These are phyloP conservation scores for Lodderomyces metapsilosis DNA, from an alignment of 1,139 yeast species.

Conservation along the genomic window DNA sequence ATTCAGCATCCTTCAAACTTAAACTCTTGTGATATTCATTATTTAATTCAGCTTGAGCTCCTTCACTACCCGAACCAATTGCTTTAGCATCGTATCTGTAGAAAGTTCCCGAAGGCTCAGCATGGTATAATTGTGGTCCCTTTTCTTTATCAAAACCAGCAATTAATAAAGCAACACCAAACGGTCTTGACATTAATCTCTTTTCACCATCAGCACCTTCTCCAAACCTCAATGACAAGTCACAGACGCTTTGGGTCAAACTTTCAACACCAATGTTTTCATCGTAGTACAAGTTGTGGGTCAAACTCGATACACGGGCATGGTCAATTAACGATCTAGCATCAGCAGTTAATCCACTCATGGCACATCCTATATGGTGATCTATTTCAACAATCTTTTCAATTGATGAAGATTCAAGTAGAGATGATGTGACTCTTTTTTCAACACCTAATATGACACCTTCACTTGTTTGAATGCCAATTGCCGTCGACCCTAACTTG, in stretches of 20 bases:
- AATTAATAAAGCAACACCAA: conserved; percentile 94
- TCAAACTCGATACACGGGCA: conserved; percentile 88
- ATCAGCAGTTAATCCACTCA: conserved; percentile 98
- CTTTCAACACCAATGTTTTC: conserved; percentile 93
- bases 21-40: conserved; percentile 94
- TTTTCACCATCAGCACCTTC: conserved; percentile 99
- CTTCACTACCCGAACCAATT: conserved; percentile 98
- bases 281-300: conserved; percentile 87
- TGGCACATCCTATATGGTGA: conserved; percentile 94
- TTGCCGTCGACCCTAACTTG: conserved; percentile 94
- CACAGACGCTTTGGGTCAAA: conserved; percentile 94
- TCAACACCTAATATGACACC: conserved; percentile 97
- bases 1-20: conserved; percentile 92
- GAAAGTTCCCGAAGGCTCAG: conserved; percentile 99
- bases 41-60: conserved; percentile 97
- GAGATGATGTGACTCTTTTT: conserved; percentile 90
- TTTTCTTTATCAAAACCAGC: conserved; percentile 92
- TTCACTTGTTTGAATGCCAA: conserved; percentile 94
- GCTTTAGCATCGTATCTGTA: conserved; percentile 98
- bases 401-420: conserved; percentile 88
- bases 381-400: conserved; percentile 97
- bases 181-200: conserved; percentile 96
- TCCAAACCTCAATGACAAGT: conserved; percentile 93
- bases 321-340: conserved; percentile 99
- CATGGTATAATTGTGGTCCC: conserved; percentile 95